These are phyloP conservation scores for Scheffersomyces titani DNA, from an alignment of 1,139 yeast species.

Conservation along the genomic window DNA sequence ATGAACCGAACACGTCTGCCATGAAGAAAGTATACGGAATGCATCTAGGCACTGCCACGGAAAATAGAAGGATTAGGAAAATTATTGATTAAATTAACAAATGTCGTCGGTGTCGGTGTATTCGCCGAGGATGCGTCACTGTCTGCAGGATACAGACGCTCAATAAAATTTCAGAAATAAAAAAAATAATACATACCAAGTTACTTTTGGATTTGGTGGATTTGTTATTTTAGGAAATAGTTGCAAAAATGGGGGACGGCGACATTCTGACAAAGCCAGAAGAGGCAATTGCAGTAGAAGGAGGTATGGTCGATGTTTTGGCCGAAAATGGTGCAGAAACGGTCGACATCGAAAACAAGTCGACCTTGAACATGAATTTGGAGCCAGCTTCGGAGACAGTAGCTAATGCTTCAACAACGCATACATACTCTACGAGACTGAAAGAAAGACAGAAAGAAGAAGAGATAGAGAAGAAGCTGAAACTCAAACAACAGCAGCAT, in stretches of 20 bases:
- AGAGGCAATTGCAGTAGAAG: neutral
- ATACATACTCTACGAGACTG: slow-evolving; percentile 28
- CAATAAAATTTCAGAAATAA: neutral
- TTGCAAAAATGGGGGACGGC: neutral
- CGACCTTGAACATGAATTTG: neutral
- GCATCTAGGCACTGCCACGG: neutral
- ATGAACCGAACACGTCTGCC: neutral
- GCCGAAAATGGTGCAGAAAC: neutral
- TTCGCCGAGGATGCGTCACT: neutral
- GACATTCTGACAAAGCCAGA: neutral
- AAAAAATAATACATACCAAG: neutral
- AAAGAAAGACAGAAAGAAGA: slow-evolving; percentile 18
- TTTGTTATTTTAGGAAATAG: neutral
- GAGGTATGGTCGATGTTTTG: neutral
- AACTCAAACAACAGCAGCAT: slow-evolving; percentile 25
- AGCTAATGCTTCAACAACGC: slow-evolving; percentile 5
- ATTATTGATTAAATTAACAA: neutral
- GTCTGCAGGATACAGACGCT: neutral
- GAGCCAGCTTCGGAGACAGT: neutral
- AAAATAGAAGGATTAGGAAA: neutral
- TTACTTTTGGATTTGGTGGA: neutral
- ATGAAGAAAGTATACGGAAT: neutral
- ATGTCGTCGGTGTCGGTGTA: neutral
- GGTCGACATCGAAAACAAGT: neutral
- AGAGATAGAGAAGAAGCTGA: slow-evolving; percentile 15